A percentile compares a stretch with the other conserved stretches of the same genome.
phyloP scores from a whole-genome alignment of 768 basidiomycete species.

The Mycena capillaripes region DNA sequence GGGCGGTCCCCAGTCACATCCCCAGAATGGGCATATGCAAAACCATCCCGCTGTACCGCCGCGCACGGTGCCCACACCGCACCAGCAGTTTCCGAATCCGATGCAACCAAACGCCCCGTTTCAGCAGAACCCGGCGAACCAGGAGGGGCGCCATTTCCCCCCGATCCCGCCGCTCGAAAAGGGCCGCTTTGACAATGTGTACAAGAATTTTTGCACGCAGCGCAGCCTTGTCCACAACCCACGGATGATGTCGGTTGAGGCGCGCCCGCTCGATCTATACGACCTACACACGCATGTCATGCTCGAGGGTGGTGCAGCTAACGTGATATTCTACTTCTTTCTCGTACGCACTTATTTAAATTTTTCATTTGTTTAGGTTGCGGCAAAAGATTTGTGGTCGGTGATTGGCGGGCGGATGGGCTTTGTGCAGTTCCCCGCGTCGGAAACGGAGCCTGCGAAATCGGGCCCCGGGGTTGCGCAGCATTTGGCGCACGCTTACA shows the following conservation, averaged over 20 bases:
- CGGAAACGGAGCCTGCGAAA: slow-evolving; percentile 70
- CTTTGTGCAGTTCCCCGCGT: slow-evolving; percentile 74
- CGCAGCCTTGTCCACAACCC: slow-evolving; percentile 56
- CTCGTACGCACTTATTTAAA: slow-evolving; percentile 21
- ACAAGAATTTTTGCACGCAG: slow-evolving; percentile 61
- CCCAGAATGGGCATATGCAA: slow-evolving; percentile 46
- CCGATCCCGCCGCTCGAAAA: slow-evolving; percentile 61
- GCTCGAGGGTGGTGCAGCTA: slow-evolving; percentile 64
- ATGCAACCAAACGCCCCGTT: slow-evolving; percentile 52
- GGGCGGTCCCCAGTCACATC: slow-evolving; percentile 48
- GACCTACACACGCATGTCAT: slow-evolving; percentile 71
- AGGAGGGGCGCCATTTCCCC: slow-evolving; percentile 32
- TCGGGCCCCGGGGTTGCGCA: slow-evolving; percentile 73
- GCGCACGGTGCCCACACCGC: slow-evolving; percentile 54
- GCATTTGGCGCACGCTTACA: slow-evolving; percentile 72
- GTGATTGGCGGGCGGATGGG: slow-evolving; percentile 78
- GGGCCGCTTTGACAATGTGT: slow-evolving; percentile 64
- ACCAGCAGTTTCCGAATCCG: slow-evolving; percentile 51
- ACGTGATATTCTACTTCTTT: slow-evolving; percentile 51
- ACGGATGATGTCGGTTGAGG: slow-evolving; percentile 63
- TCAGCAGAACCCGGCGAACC: slow-evolving; percentile 36
- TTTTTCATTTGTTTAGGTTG: slow-evolving; percentile 56
- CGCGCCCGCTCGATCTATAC: slow-evolving; percentile 71
- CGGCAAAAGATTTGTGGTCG: slow-evolving; percentile 70
- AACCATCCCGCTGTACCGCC: slow-evolving; percentile 50